Evolutionary conservation across 1,284 basidiomycete genomes (phyloP).

Genomic region (Peniophora sp.): DNA sequence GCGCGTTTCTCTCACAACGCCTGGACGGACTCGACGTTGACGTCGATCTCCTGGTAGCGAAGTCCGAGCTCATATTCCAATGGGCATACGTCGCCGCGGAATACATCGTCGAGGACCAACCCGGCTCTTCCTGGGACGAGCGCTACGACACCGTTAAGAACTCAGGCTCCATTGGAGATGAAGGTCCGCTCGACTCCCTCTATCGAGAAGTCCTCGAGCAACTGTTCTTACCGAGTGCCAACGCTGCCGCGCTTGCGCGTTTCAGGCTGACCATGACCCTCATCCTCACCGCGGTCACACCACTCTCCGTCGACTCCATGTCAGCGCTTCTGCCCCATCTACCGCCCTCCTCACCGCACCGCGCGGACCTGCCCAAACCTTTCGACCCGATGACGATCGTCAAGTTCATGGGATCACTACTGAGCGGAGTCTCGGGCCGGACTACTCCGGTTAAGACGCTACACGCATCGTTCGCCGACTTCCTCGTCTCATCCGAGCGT

Average conservation of each 20-base stretch:
- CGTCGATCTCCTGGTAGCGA: not conserved
- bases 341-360: not conserved
- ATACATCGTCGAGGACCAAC: constrained; percentile 1
- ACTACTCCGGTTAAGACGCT: constrained; percentile 1
- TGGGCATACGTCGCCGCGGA: constrained; percentile 9
- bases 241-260: not conserved
- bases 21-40: not conserved
- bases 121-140: not conserved
- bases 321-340: not conserved
- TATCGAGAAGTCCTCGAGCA: constrained; percentile 1
- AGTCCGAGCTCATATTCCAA: constrained; percentile 8
- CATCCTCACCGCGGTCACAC: not conserved
- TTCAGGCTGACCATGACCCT: not conserved
- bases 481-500: not conserved
- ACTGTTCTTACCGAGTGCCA: not conserved
- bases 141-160: not conserved
- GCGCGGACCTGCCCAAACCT: not conserved
- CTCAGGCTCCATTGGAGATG: no score
- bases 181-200: not conserved
- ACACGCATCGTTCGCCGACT: constrained; percentile 11
- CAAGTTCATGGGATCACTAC: constrained; percentile 3
- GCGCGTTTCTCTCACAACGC: not conserved
- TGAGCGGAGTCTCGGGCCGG: not conserved
- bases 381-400: not conserved
- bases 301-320: not conserved